Evolutionary conservation across 2,329 filamentous ascomycete species (phyloP), one percentile per base, ranked within the genome.

Genomic region (Aspergillus ochraceus): DNA sequence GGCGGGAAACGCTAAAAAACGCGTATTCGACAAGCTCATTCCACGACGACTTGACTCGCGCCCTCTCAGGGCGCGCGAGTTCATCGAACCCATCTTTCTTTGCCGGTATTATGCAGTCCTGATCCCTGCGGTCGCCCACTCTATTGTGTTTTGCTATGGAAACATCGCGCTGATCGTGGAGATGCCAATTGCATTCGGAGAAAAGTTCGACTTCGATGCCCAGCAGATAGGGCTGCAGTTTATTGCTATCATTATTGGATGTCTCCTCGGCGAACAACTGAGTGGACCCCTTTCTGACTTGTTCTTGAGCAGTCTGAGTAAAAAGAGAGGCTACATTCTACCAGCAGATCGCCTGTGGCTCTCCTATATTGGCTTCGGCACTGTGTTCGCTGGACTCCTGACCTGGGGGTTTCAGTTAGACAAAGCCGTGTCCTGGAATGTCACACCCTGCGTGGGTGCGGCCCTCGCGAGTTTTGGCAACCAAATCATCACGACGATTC

Each of bases 401-500:
- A 78, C 86, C 0, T 88, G 86, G 68, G 72, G 83, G 3, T 79
- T 86, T 0, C 80, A 82, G 60, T 75, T 80, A 0, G 72, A 83
- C 46, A 74, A 80, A 22, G 80, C 81, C 1, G 65, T 69, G 0
- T 67, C 73, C 2, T 88, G 83, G 81, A 83, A 86, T 57, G 78
- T 86, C 5, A 85, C 83, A 0, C 85, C 85, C 0, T 74, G 85
- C 14, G 67, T 87, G 17, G 84, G 85, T 4, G 79, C 78, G 6
- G 84, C 78, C 2, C 80, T 84, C 61, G 78, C 76, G 0, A 81
- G 79, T 0, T 81, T 79, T 5, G 85, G 86, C 0, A 86, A 86
- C 60, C 85, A 88, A 69, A 81, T 88, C 47, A 78, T 87, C 17
- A 87, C 85, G 0, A 87, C 86, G 0, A 81, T 87, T 2, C 68